Conservation (phyloP, 2,329 filamentous ascomycete genomes). For the Knoxdaviesia capensis region DNA sequence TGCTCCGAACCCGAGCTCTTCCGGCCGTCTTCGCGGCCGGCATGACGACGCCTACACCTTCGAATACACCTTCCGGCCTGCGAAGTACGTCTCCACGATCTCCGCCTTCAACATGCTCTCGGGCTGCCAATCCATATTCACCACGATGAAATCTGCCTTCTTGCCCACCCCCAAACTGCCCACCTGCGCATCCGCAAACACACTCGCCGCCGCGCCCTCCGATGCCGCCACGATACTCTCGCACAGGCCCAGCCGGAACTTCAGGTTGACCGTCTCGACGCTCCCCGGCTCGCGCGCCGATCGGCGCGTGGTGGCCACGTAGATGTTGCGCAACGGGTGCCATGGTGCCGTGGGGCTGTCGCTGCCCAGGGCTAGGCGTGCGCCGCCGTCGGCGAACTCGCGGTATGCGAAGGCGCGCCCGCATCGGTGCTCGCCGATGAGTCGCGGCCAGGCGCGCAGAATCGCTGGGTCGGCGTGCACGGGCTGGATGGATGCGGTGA, state of each 20-base stretch:
- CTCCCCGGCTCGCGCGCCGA: constrained; percentile 27
- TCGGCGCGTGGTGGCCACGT: constrained; percentile 35
- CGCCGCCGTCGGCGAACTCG: constrained; percentile 35
- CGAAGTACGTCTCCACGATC: constrained; percentile 32
- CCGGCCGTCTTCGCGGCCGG: too few relatives aligned
- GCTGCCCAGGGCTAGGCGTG: constrained; percentile 33
- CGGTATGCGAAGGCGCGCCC: constrained; percentile 41
- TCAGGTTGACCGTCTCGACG: constrained; percentile 24
- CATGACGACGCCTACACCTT: too few relatives aligned
- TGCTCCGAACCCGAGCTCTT: too few relatives aligned
- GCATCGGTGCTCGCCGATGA: constrained; percentile 33
- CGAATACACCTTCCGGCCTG: constrained; percentile 19
- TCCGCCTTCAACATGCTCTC: constrained; percentile 22
- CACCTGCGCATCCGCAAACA: constrained; percentile 32
- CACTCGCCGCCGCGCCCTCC: constrained; percentile 33
- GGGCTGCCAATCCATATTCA: constrained; percentile 23
- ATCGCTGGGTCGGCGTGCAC: constrained; percentile 41
- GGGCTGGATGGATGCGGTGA: constrained; percentile 38
- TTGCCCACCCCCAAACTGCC: constrained; percentile 31
- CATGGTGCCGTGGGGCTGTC: constrained; percentile 40
- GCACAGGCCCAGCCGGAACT: constrained; percentile 31
- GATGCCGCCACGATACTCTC: constrained; percentile 34
- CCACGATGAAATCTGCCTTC: constrained; percentile 34
- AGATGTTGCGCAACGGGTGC: constrained; percentile 31
- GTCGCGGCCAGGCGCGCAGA: constrained; percentile 35